Conservation (phyloP, 345 rosid genomes). For the Gossypium anomalum region DNA sequence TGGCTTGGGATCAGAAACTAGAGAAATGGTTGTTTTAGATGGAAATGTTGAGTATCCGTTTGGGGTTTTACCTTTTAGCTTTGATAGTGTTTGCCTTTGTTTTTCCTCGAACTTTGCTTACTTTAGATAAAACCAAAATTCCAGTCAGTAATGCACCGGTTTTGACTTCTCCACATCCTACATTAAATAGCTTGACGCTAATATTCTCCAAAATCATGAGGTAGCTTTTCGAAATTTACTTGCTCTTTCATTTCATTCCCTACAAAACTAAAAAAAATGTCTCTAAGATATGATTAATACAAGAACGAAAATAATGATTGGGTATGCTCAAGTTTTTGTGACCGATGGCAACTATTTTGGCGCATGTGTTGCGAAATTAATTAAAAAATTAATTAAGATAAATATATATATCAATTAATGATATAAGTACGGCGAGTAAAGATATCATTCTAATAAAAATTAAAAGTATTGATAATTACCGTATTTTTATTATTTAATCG, state of each 20-base stretch:
- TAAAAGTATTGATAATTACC: fast-evolving
- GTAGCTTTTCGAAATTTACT: conserved; percentile 2
- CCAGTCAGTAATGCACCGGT: no score
- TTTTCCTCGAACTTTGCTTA: background rate
- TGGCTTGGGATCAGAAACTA: background rate
- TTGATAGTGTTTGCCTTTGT: no score
- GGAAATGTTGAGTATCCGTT: no score
- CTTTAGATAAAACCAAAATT: no score
- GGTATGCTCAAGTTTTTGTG: conserved; percentile 19
- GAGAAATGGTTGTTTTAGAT: no score
- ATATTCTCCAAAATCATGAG: background rate
- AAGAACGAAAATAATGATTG: background rate
- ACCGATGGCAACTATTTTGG: conserved; percentile 3
- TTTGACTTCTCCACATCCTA: no score
- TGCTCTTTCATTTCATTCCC: background rate
- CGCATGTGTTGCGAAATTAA: background rate
- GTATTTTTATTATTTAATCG: no score
- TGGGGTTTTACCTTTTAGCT: no score
- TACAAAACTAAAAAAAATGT: background rate
- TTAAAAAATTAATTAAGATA: no score
- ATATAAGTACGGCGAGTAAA: no score
- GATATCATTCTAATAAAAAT: fast-evolving
- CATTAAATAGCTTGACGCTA: background rate
- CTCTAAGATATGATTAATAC: background rate
- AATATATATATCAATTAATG: no score